Percentiles rank a stretch among this genome's conserved stretches.
Evolutionary conservation across 257 asterid species (phyloP).

Genomic region (Cinchona pubescens): DNA sequence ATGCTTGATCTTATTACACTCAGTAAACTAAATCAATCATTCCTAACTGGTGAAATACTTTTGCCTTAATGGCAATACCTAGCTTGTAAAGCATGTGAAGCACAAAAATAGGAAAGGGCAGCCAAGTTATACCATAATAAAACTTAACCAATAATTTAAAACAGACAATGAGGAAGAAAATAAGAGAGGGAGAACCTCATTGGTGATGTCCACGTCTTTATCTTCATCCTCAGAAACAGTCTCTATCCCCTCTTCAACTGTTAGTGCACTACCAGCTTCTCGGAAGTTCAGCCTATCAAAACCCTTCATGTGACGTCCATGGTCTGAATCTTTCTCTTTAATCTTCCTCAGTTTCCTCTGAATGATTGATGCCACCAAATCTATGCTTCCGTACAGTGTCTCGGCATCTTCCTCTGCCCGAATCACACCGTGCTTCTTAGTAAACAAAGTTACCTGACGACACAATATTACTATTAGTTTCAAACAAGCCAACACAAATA

Average conservation of each 20-base stretch:
- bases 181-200: conserved; percentile 46
- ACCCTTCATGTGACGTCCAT: conserved; percentile 91
- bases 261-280: conserved; percentile 36
- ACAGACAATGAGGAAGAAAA: background rate
- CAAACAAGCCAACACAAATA: background rate
- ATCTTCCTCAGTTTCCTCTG: conserved; percentile 90
- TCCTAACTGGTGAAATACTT: background rate
- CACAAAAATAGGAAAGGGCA: background rate
- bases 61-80: background rate
- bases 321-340: conserved; percentile 94
- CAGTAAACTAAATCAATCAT: background rate
- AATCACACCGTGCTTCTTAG: conserved; percentile 85
- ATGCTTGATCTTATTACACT: background rate
- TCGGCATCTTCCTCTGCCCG: conserved; percentile 92
- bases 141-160: background rate
- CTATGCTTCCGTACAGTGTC: conserved; percentile 69
- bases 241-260: conserved; percentile 39
- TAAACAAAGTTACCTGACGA: conserved; percentile 73
- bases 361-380: conserved; percentile 70
- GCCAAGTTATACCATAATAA: background rate
- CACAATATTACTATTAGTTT: background rate
- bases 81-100: background rate
- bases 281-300: conserved; percentile 62
- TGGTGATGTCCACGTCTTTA: conserved; percentile 31
- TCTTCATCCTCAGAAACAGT: conserved; percentile 33